Percentiles rank a stretch among this genome's conserved stretches.
Evolutionary conservation across 2,329 filamentous ascomycete species (phyloP).

Genomic region (Paraphoma sp.): DNA sequence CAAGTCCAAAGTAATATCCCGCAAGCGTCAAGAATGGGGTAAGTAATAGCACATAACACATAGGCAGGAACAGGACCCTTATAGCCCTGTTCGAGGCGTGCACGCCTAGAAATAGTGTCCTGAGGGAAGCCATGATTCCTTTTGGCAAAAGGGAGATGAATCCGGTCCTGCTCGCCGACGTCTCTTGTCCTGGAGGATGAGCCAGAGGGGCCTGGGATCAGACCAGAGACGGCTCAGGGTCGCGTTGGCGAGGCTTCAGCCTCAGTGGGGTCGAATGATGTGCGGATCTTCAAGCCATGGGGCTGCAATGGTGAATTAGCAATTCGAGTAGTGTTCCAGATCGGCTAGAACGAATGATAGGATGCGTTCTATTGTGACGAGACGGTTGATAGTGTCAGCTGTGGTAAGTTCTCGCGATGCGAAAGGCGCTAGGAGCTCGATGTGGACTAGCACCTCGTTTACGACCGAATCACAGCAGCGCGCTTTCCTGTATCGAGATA

Average conservation of each 20-base stretch:
- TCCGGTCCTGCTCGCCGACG: background rate
- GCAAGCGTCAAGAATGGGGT: constrained; percentile 37
- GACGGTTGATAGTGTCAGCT: background rate
- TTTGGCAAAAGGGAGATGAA: background rate
- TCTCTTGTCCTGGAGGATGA: constrained; percentile 4
- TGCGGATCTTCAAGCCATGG: constrained; percentile 7
- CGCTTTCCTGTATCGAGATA: background rate
- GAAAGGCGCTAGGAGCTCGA: constrained; percentile 10
- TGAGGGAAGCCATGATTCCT: constrained; percentile 38
- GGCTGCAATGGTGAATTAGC: constrained; percentile 9
- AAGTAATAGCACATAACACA: constrained; percentile 38
- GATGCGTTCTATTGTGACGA: background rate
- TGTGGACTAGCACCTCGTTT: background rate
- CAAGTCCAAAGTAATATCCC: constrained; percentile 29
- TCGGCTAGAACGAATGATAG: constrained; percentile 6
- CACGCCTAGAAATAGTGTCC: constrained; percentile 41
- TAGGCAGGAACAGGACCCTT: constrained; percentile 43
- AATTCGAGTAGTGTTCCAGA: background rate
- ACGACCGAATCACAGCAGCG: background rate
- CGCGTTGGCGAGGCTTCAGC: constrained; percentile 6
- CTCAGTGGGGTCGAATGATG: constrained; percentile 1
- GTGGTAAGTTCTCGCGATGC: background rate
- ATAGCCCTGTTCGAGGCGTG: constrained; percentile 42
- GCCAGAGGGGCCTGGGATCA: background rate
- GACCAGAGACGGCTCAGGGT: background rate